Percentiles rank a stretch among this genome's conserved stretches.
Evolutionary conservation across 2,329 filamentous ascomycete genomes (phyloP).

Genomic region (Didymella arachidicola): DNA sequence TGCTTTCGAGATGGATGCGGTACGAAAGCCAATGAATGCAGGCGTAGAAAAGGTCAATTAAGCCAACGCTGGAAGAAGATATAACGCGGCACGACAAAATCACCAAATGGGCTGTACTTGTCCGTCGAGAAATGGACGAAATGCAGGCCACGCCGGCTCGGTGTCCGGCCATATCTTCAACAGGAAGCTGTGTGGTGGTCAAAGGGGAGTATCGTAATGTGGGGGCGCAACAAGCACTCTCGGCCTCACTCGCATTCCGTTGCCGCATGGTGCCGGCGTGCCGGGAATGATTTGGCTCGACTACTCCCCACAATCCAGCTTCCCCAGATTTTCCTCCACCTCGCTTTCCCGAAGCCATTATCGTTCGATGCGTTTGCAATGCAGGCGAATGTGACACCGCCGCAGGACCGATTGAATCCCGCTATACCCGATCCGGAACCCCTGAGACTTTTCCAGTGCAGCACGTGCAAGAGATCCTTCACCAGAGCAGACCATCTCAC

Average conservation of each 20-base stretch:
- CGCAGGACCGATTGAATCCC: conserved; percentile 12
- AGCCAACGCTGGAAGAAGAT: background rate
- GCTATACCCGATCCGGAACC: conserved; percentile 30
- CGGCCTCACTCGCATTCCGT: background rate
- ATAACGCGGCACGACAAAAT: background rate
- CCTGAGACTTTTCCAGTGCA: conserved; percentile 56
- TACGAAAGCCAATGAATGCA: background rate
- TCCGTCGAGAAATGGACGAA: background rate
- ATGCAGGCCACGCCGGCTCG: background rate
- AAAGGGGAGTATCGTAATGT: conserved; percentile 18
- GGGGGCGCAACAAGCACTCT: conserved; percentile 6
- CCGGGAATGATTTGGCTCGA: conserved; percentile 20
- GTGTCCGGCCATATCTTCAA: conserved; percentile 7
- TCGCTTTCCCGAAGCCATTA: conserved; percentile 30
- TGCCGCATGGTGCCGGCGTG: conserved; percentile 4
- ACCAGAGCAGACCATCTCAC: conserved; percentile 62
- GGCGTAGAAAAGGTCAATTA: background rate
- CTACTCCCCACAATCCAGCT: conserved; percentile 20
- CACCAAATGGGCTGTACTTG: background rate
- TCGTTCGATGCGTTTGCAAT: conserved; percentile 27
- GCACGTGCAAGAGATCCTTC: conserved; percentile 61
- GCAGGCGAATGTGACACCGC: conserved; percentile 25
- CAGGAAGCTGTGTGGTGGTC: background rate
- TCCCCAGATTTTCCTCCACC: conserved; percentile 38
- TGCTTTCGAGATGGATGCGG: background rate